A percentile compares a stretch with the other conserved stretches of the same genome.
These are phyloP conservation scores for Plasmodium vivax DNA, from an alignment of 169 alveolate genomes.

Conservation along the genomic window DNA sequence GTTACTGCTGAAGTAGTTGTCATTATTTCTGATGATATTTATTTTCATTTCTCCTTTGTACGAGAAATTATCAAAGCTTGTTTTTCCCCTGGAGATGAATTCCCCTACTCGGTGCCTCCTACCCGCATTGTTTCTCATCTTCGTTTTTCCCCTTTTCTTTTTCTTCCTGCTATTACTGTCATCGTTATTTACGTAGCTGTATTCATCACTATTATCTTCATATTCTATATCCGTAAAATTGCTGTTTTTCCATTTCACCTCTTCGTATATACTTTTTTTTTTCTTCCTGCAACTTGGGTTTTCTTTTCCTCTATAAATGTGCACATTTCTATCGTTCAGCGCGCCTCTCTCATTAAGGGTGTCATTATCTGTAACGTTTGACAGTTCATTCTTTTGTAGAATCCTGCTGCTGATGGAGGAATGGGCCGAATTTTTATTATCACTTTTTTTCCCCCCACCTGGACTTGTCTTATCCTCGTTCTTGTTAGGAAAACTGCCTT, in stretches of 20 bases:
- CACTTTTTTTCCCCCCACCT: background rate
- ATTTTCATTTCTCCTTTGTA: conserved; percentile 31
- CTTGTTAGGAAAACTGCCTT: background rate
- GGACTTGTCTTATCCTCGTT: background rate
- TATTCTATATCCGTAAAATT: conserved; percentile 1
- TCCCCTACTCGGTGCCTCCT: conserved; percentile 7
- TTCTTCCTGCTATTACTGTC: background rate
- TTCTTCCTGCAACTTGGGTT: background rate
- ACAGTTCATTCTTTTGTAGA: background rate
- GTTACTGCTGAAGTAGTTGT: conserved; percentile 49
- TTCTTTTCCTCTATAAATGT: background rate
- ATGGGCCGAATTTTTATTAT: background rate
- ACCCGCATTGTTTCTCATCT: background rate
- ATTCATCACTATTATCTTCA: conserved; percentile 41
- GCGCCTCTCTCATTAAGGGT: background rate
- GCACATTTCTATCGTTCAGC: background rate
- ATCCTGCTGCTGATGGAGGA: background rate
- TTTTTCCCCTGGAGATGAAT: background rate
- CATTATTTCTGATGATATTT: conserved; percentile 46
- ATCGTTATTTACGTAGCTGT: conserved; percentile 11
- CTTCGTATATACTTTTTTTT: background rate
- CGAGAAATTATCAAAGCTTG: background rate
- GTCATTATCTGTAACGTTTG: background rate
- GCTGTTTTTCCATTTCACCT: background rate
- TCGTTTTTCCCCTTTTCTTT: background rate